Evolutionary conservation across 768 basidiomycete genomes (phyloP).

Genomic region (Termitomyces sp.): DNA sequence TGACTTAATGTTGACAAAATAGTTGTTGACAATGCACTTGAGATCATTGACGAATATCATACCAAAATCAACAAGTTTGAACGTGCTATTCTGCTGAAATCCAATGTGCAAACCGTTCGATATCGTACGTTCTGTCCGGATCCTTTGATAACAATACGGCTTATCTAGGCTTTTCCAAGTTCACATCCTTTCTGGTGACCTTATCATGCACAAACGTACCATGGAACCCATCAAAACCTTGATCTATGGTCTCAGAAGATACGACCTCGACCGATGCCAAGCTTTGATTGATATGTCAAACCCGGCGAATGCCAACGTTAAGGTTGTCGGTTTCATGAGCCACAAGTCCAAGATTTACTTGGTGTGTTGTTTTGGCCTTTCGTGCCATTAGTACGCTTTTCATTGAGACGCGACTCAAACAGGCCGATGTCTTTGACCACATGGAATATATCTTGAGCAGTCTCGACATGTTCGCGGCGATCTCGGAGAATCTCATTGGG

Average conservation of each 20-base stretch:
- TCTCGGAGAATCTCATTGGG: slow-evolving; percentile 68
- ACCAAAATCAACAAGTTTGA: slow-evolving; percentile 60
- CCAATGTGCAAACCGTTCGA: slow-evolving; percentile 58
- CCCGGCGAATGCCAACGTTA: slow-evolving; percentile 29
- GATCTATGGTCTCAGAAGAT: slow-evolving; percentile 63
- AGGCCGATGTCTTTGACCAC: slow-evolving; percentile 77
- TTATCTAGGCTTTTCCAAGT: slow-evolving; percentile 32
- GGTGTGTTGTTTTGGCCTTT: slow-evolving; percentile 28
- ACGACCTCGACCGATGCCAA: slow-evolving; percentile 64
- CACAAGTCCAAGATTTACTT: slow-evolving; percentile 68
- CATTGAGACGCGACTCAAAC: not conserved
- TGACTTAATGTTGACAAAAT: not conserved
- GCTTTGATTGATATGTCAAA: slow-evolving; percentile 49
- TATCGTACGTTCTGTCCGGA: slow-evolving; percentile 37
- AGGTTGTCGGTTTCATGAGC: slow-evolving; percentile 60
- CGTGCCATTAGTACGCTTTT: not conserved
- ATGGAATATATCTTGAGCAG: slow-evolving; percentile 68
- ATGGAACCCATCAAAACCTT: slow-evolving; percentile 68
- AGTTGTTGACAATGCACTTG: slow-evolving; percentile 69
- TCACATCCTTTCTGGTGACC: slow-evolving; percentile 73
- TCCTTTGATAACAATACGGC: not conserved
- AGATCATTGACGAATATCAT: slow-evolving; percentile 69
- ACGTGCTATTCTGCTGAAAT: slow-evolving; percentile 52
- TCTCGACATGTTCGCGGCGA: slow-evolving; percentile 69
- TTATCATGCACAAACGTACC: slow-evolving; percentile 70